A percentile compares a stretch with the other conserved stretches of the same genome.
phyloP scores from a whole-genome alignment of 345 rosid genomes.

The Bruguiera sexangula region DNA sequence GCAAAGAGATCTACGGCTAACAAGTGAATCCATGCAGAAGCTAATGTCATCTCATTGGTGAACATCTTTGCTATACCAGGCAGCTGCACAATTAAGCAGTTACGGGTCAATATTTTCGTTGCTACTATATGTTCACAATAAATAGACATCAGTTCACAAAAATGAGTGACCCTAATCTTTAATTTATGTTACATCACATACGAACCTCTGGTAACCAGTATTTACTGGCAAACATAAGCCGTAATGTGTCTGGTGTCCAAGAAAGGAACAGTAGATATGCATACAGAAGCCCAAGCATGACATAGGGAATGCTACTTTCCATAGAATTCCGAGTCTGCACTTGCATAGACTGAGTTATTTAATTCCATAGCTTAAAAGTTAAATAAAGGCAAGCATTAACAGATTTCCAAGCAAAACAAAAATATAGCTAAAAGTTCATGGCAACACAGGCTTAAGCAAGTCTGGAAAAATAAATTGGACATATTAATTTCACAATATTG shows the following conservation, averaged over 20 bases:
- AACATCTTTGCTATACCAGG: constrained; percentile 88
- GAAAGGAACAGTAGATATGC: constrained; percentile 74
- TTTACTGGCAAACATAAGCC: constrained; percentile 68
- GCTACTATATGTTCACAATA: neutral
- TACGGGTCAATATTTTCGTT: neutral
- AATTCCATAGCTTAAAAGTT: neutral
- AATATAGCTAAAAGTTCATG: neutral
- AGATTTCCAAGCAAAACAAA: neutral
- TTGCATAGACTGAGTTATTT: neutral
- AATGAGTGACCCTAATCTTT: no score
- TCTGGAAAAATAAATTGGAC: neutral
- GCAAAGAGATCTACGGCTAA: constrained; percentile 85
- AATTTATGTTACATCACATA: neutral
- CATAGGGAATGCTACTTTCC: constrained; percentile 65
- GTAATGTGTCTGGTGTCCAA: constrained; percentile 75
- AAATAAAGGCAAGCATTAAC: neutral
- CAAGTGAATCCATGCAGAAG: constrained; percentile 97
- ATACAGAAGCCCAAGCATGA: constrained; percentile 65
- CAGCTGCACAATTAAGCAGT: constrained; percentile 40
- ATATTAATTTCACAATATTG: neutral
- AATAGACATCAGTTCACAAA: neutral
- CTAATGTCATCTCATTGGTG: constrained; percentile 71
- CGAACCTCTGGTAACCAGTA: constrained; percentile 84
- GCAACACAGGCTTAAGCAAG: neutral
- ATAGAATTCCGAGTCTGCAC: constrained; percentile 73